Conservation (phyloP, 31 red algal species). For the Odonthalia washingtoniensis region DNA sequence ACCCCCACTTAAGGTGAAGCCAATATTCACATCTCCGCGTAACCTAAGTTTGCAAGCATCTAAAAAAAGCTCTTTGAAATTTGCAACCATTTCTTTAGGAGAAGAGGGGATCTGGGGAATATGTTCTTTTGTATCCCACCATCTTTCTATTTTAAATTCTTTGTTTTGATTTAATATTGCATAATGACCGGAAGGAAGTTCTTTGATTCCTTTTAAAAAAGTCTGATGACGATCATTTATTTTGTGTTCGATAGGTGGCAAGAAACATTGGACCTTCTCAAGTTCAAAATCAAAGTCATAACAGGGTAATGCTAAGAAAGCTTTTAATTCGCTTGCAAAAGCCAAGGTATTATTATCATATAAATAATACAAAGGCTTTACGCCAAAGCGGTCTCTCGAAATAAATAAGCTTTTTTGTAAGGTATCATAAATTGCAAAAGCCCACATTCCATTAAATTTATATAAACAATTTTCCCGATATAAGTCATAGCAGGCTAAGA, state of each 20-base stretch:
- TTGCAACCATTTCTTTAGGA: background rate
- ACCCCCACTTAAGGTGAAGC: slow-evolving; percentile 6
- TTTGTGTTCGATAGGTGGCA: background rate
- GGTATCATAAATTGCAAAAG: slow-evolving; percentile 26
- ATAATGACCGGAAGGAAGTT: slow-evolving; percentile 25
- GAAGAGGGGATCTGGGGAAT: background rate
- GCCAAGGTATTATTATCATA: slow-evolving; percentile 25
- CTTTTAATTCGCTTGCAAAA: slow-evolving; percentile 35
- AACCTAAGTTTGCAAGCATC: background rate
- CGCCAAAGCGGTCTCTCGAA: slow-evolving; percentile 31
- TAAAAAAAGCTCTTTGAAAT: background rate
- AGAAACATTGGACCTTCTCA: background rate
- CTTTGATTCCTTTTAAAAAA: slow-evolving; percentile 20
- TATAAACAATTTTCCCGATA: slow-evolving; percentile 13
- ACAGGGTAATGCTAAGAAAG: slow-evolving; percentile 1
- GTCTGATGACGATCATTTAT: slow-evolving; percentile 4
- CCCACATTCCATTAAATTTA: slow-evolving; percentile 30
- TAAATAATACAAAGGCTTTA: slow-evolving; percentile 40
- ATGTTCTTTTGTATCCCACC: background rate
- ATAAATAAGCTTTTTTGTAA: background rate
- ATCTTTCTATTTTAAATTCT: slow-evolving; percentile 18
- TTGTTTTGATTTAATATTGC: slow-evolving; percentile 6
- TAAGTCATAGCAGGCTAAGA: slow-evolving; percentile 11
- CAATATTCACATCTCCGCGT: background rate
- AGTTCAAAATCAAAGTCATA: slow-evolving; percentile 1